Evolutionary conservation across 176 grass and related monocot genomes (phyloP).

Genomic region (Cymbopogon citratus): DNA sequence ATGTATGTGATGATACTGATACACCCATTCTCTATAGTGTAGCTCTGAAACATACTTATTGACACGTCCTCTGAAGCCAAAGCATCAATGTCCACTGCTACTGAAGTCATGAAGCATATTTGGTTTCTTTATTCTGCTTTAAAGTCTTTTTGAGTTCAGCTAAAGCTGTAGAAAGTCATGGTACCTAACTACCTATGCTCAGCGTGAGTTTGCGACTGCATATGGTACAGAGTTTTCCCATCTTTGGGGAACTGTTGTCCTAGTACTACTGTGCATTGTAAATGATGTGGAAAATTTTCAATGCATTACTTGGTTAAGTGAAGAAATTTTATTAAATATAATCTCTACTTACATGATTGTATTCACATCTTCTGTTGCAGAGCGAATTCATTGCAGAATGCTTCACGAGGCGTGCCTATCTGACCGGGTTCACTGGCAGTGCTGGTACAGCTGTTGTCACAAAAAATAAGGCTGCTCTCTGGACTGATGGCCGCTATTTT

Average conservation of each 20-base stretch:
- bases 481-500: constrained; percentile 98
- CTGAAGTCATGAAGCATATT: background rate
- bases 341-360: constrained; percentile 4
- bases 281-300: background rate
- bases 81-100: background rate
- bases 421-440: constrained; percentile 91
- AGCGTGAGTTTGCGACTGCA: background rate
- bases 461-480: constrained; percentile 83
- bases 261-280: background rate
- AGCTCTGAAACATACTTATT: background rate
- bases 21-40: background rate
- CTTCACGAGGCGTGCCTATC: constrained; percentile 71
- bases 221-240: background rate
- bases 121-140: background rate
- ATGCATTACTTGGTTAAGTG: background rate
- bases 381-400: constrained; percentile 95
- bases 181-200: background rate
- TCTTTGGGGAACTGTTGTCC: background rate
- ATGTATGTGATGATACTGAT: background rate
- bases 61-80: background rate
- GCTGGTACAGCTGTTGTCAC: constrained; percentile 95
- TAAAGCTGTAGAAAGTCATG: background rate
- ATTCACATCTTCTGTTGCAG: constrained; percentile 34
- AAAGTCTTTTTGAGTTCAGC: background rate
- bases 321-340: background rate